Evolutionary conservation across 1,284 basidiomycete genomes (phyloP), one percentile per base, ranked within the genome.

Genomic region (Cystobasidiaceae sp.): DNA sequence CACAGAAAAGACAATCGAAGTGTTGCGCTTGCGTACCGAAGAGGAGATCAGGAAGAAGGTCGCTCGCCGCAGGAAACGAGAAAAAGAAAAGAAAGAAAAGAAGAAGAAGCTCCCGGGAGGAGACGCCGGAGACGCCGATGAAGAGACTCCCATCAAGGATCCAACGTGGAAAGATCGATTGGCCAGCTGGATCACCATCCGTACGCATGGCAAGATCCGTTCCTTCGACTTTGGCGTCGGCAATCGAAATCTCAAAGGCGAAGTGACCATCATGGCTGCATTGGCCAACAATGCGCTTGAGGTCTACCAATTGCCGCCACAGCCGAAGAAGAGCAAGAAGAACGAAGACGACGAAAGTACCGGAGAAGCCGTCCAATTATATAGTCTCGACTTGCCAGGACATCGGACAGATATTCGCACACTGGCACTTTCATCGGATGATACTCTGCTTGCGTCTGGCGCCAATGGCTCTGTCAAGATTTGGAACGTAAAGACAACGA

Each of bases 401-500:
- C 96, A 99, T 76, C 81, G 96, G 67, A 87, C 89, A 19, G 94
- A 98, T 75, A 85, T 97, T 17, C 84, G 96, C 21, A 85, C 90
- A 0, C 79, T 98, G 13, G 88, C 85, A 66, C 79, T 99, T 28
- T 93, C 89, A 62, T 90, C 90, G 0, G 91, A 98, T 73, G 94
- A 98, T 75, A 84, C 87, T 71, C 81, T 98, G 21, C 79, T 98
- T 19, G 93, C 93, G 0, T 91, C 89, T 27, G 94, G 91, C 15
- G 89, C 89, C 4, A 92, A 91, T 74, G 93, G 88, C 15, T 82
- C 83, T n/a, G 79, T 97, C 33, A 99, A 99, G 80, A 82, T 99
- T 17, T 99, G 96, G 96, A 99, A 98, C 75, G 83, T 93, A 79
- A 88, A 87, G 75, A 94, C 93, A 0, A 89, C 86, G 0, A 83